A percentile compares a stretch with the other conserved stretches of the same genome.
Conservation (phyloP, 495 filamentous ascomycete genomes). For the Xeromyces bisporus region DNA sequence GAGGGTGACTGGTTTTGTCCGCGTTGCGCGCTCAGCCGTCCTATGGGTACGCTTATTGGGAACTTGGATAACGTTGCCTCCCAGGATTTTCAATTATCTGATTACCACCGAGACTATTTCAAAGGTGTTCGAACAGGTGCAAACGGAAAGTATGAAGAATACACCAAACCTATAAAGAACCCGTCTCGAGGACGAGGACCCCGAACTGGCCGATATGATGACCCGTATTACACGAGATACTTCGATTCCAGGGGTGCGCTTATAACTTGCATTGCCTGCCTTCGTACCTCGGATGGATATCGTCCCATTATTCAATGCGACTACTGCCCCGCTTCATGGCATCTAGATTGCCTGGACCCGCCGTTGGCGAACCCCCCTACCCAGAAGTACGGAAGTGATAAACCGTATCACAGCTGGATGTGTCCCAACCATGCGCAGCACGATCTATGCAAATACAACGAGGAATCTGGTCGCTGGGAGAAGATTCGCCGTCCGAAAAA, state of each 20-base stretch:
- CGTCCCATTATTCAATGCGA: constrained; percentile 64
- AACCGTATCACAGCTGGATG: constrained; percentile 52
- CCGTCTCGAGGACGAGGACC: constrained; percentile 7
- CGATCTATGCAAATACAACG: constrained; percentile 32
- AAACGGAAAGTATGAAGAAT: constrained; percentile 67
- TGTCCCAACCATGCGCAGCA: constrained; percentile 75
- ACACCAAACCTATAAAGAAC: constrained; percentile 16
- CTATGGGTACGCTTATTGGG: constrained; percentile 42
- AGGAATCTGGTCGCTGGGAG: constrained; percentile 29
- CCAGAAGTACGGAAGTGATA: constrained; percentile 21
- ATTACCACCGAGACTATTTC: constrained; percentile 50
- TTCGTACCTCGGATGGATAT: constrained; percentile 35
- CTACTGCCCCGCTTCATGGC: constrained; percentile 65
- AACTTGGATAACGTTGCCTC: constrained; percentile 47
- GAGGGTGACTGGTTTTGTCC: constrained; percentile 75
- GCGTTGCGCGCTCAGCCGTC: constrained; percentile 40
- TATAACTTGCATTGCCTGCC: constrained; percentile 56
- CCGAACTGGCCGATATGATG: constrained; percentile 15
- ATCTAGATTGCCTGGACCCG: constrained; percentile 80
- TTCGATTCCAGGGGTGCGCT: constrained; percentile 49
- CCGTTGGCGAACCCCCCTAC: constrained; percentile 62
- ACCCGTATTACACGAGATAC: constrained; percentile 33
- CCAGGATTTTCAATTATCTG: constrained; percentile 56
- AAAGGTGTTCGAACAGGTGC: constrained; percentile 52
- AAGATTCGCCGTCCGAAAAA: constrained; percentile 40